Evolutionary conservation across 2,329 filamentous ascomycete species (phyloP).

Genomic region (Colletotrichum sp.): DNA sequence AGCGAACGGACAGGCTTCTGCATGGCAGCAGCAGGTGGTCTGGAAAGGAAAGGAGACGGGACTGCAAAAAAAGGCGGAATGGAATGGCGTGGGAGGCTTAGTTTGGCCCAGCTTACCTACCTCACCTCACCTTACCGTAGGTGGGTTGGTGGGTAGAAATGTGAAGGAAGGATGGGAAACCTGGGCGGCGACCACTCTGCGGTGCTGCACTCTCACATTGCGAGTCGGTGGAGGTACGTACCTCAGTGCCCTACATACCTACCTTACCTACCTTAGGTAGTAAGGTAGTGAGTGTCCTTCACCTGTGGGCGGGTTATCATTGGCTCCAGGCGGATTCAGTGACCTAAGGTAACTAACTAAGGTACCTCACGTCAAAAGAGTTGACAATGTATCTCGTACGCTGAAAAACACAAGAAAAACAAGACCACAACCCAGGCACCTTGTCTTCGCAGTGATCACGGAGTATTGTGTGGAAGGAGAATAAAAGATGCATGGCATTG

Average conservation of each 20-base stretch:
- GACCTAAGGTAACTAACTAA: too few species aligned
- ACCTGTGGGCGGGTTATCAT: not conserved
- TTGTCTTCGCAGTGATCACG: not conserved
- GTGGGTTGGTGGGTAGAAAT: not conserved
- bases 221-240: not conserved
- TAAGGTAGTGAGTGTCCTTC: too few species aligned
- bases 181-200: not conserved
- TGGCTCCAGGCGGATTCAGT: too few species aligned
- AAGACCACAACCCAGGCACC: not conserved
- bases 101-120: not conserved
- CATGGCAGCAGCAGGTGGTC: not conserved
- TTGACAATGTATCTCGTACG: not conserved
- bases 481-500: not conserved
- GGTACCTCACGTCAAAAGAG: not conserved
- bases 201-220: not conserved
- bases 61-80: not conserved
- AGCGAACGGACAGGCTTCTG: not conserved
- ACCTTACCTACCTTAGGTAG: too few species aligned
- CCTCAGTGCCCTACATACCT: not conserved
- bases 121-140: not conserved
- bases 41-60: not conserved
- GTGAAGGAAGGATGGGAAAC: conserved; percentile 13
- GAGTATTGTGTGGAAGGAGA: not conserved
- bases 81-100: conserved; percentile 13
- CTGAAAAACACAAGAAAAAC: not conserved